Evolutionary conservation across 768 basidiomycete genomes (phyloP).

Genomic region (Galerina marginata): DNA sequence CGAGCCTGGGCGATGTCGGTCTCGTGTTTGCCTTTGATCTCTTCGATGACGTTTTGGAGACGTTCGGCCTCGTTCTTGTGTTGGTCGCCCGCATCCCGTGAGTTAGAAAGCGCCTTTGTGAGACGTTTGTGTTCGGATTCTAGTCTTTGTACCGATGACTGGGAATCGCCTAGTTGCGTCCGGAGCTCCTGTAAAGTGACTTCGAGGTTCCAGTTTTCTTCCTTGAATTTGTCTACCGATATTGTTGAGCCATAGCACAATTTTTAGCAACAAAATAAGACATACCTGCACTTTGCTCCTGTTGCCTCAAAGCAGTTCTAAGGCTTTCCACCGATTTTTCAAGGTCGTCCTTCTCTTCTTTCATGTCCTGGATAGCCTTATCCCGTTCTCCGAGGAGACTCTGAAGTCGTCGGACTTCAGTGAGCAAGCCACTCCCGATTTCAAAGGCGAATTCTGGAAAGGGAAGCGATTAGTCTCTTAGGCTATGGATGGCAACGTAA

Average conservation of each 20-base stretch:
- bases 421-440: conserved; percentile 90
- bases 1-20: conserved; percentile 92
- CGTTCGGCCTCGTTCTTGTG: conserved; percentile 89
- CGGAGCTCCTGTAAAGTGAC: conserved; percentile 89
- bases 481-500: conserved; percentile 24
- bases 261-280: conserved; percentile 14
- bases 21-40: conserved; percentile 90
- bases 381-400: conserved; percentile 90
- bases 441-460: conserved; percentile 93
- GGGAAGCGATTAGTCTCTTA: conserved; percentile 22
- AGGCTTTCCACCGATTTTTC: conserved; percentile 80
- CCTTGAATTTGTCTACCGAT: conserved; percentile 86
- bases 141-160: conserved; percentile 67
- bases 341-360: conserved; percentile 90
- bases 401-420: conserved; percentile 91
- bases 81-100: conserved; percentile 79
- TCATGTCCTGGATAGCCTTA: conserved; percentile 89
- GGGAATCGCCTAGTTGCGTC: conserved; percentile 67
- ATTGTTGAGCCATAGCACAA: neutral
- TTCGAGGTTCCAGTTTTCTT: conserved; percentile 99
- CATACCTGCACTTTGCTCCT: conserved; percentile 83
- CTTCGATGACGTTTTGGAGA: conserved; percentile 63
- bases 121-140: conserved; percentile 87
- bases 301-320: conserved; percentile 71
- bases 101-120: conserved; percentile 69